phyloP scores from a whole-genome alignment of 305 asterid genomes.

The Solanum hybrid region DNA sequence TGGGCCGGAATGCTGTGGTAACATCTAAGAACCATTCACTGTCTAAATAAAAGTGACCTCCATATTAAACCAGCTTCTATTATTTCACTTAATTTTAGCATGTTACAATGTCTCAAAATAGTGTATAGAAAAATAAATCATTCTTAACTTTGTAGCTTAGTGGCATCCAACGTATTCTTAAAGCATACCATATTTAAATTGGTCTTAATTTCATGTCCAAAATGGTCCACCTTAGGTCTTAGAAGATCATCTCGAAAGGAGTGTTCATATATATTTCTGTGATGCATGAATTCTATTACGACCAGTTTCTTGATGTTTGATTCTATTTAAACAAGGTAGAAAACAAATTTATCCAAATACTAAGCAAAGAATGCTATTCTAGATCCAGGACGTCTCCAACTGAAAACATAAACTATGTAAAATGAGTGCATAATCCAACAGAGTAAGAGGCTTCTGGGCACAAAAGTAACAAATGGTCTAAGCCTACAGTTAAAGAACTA shows the following conservation, averaged over 20 bases:
- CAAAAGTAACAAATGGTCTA: not conserved
- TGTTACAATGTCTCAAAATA: not conserved
- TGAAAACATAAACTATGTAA: not conserved
- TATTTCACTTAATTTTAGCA: not conserved
- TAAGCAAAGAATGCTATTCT: not conserved
- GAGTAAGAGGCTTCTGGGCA: not conserved
- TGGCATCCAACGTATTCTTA: no score
- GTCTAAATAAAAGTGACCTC: not conserved
- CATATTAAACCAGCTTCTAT: no score
- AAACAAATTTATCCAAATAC: not conserved
- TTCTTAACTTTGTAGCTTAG: no score
- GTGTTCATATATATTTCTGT: no score
- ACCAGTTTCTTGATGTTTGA: not conserved
- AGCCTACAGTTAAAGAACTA: not conserved
- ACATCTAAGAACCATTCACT: not conserved
- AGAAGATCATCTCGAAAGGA: no score
- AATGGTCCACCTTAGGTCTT: no score
- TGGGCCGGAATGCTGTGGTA: slow-evolving; percentile 60
- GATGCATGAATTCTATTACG: not conserved
- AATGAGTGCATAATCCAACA: not conserved
- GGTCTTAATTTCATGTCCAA: no score
- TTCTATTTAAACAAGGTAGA: not conserved
- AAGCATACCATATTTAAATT: no score
- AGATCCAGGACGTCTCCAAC: not conserved
- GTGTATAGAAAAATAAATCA: no score